Evolutionary conservation across 2,329 filamentous ascomycete species (phyloP).

Genomic region (Beauveria scarabaeidicola): DNA sequence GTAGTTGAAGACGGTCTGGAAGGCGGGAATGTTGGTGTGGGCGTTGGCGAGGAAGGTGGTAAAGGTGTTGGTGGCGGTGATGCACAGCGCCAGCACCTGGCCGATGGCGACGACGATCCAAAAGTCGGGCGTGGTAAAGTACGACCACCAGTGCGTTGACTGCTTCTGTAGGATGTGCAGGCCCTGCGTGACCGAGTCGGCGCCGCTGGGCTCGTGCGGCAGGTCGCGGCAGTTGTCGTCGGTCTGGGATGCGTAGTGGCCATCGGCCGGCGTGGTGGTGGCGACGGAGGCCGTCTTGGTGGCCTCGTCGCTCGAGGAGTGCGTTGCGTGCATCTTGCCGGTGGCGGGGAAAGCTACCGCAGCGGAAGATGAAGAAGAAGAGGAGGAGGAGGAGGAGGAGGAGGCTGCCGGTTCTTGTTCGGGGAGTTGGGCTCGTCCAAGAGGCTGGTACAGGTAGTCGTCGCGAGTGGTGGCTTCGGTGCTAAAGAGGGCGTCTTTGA

Average conservation of each 20-base stretch:
- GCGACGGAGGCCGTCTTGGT: conserved; percentile 11
- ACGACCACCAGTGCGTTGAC: conserved; percentile 57
- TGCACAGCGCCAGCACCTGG: conserved; percentile 79
- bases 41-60: conserved; percentile 59
- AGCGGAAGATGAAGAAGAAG: not conserved
- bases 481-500: not conserved
- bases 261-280: conserved; percentile 10
- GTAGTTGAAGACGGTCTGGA: conserved; percentile 96
- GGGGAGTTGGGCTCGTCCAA: not conserved
- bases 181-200: conserved; percentile 38
- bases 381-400: not conserved
- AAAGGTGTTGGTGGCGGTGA: conserved; percentile 89
- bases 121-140: conserved; percentile 77
- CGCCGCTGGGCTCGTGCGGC: not conserved
- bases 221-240: not conserved
- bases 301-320: conserved; percentile 15
- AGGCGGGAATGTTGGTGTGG: conserved; percentile 78
- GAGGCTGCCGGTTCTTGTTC: not conserved
- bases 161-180: conserved; percentile 47
- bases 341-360: not conserved
- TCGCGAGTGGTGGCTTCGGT: not conserved
- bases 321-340: not conserved
- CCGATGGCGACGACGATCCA: conserved; percentile 75
- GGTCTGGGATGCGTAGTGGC: not conserved
- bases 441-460: conserved; percentile 3